Evolutionary conservation across 768 basidiomycete species (phyloP), one percentile per base, ranked within the genome.

Genomic region (Auricularia auricula-judae): DNA sequence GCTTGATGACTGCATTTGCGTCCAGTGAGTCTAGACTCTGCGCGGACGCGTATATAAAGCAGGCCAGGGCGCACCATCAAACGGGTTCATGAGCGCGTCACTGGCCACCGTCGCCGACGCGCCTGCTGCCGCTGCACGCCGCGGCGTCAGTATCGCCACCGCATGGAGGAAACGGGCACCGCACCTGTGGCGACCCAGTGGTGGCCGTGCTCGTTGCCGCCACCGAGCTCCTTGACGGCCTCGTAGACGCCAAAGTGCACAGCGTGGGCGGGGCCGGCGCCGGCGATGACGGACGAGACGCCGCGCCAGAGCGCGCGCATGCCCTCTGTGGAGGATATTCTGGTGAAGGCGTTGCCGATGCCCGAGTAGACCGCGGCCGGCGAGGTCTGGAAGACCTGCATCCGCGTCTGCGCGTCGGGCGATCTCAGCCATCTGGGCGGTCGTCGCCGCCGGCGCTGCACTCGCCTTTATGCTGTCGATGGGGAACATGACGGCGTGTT

Each of bases 1-100:
- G 97, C 77, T 99, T 99, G 79, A 99, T 92, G 70, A 99, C 96
- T 98, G 74, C 62, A 62, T 56, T 65, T 51, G 66, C 71, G 66
- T 68, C n/a, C 69, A 14, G 56, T 29, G 54, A 59, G 34, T 59
- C 56, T 59, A 59, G 56, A 59, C 56, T 23, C 14, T 8, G 23
- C 1, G 56, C 11, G 23, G 44, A n/a, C 3, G 11, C 3, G 58
- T 35, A 18, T n/a, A 29, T 23, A 16, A 60, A 7, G 36, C 11
- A 51, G 23, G 53, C 11, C 53, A 29, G 62, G 12, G 75, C 86
- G 73, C 74, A 97, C 96, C 96, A 77, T 99, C 97, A 72, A 99
- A 99, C 2, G 97, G 97, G 75, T 98, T 99, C 97, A 99, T 99
- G 63, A 98, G 79, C 2, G 97, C 97, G 78, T 99, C 97, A 65